These are phyloP conservation scores for Sclerotinia subarctica DNA, from an alignment of 2,329 filamentous ascomycete species.

Conservation along the genomic window DNA sequence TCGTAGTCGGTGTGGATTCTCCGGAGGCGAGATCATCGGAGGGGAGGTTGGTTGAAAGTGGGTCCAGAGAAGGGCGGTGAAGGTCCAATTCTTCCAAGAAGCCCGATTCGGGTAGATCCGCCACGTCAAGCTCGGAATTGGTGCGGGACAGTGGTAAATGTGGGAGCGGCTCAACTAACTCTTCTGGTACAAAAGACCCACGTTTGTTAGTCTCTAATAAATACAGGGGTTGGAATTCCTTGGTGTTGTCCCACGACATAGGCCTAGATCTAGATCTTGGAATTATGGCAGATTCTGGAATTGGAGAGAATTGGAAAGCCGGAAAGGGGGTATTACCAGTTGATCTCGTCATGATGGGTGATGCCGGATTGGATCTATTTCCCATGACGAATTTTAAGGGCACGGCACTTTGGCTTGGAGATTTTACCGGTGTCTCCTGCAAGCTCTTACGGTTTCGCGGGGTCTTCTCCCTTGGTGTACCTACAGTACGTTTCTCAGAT, in stretches of 20 bases:
- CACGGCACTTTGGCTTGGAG: constrained; percentile 51
- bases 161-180: constrained; percentile 43
- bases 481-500: constrained; percentile 28
- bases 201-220: constrained; percentile 60
- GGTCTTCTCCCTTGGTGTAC: constrained; percentile 28
- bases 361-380: constrained; percentile 42
- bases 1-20: constrained; percentile 66
- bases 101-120: constrained; percentile 17
- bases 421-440: constrained; percentile 36
- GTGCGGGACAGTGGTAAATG: constrained; percentile 50
- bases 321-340: constrained; percentile 41
- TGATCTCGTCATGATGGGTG: constrained; percentile 44
- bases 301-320: constrained; percentile 35
- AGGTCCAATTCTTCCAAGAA: constrained; percentile 14
- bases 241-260: constrained; percentile 59
- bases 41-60: constrained; percentile 39
- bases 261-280: constrained; percentile 48
- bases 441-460: constrained; percentile 29
- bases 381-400: constrained; percentile 54
- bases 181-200: constrained; percentile 28
- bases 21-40: constrained; percentile 56
- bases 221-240: constrained; percentile 77
- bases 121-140: constrained; percentile 41
- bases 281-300: constrained; percentile 36
- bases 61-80: constrained; percentile 22